Conservation (phyloP, 495 filamentous ascomycete species). For the Lasiosphaeria hispida region DNA sequence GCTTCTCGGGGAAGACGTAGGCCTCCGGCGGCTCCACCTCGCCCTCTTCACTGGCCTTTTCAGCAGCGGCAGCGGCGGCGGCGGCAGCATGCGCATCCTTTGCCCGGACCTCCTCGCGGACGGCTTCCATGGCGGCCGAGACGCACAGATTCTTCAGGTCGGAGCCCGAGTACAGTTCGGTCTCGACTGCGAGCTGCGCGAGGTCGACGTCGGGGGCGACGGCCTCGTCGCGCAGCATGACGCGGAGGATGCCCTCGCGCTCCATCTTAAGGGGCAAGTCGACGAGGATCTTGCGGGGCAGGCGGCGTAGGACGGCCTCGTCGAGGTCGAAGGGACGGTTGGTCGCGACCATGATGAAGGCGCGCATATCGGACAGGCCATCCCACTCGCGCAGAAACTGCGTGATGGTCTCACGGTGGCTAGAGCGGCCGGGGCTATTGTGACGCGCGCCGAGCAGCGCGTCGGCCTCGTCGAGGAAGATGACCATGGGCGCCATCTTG, state of each 20-base stretch:
- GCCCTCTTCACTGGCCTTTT: not conserved
- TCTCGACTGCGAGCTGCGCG: conserved; percentile 65
- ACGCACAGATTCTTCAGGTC: conserved; percentile 94
- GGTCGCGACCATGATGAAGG: conserved; percentile 99
- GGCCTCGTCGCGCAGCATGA: conserved; percentile 77
- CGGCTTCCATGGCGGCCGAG: conserved; percentile 82
- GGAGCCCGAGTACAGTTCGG: conserved; percentile 92
- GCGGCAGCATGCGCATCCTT: conserved; percentile 49
- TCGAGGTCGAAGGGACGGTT: conserved; percentile 95
- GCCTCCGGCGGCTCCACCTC: conserved; percentile 32
- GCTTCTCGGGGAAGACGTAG: conserved; percentile 63
- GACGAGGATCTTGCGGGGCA: conserved; percentile 81
- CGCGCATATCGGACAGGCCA: conserved; percentile 78
- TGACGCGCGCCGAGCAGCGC: conserved; percentile 79
- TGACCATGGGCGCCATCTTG: conserved; percentile 88
- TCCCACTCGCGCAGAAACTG: conserved; percentile 99
- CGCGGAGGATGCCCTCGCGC: conserved; percentile 72
- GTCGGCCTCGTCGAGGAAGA: conserved; percentile 97
- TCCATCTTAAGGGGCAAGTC: conserved; percentile 81
- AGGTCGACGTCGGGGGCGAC: conserved; percentile 70
- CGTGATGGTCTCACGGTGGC: conserved; percentile 90
- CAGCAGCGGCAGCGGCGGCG: not conserved
- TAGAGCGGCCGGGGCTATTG: conserved; percentile 51
- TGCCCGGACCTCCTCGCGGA: conserved; percentile 65
- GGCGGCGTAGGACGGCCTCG: conserved; percentile 82